phyloP scores from a whole-genome alignment of 148 eudicot genomes.

The Chenopodium berlandieri region DNA sequence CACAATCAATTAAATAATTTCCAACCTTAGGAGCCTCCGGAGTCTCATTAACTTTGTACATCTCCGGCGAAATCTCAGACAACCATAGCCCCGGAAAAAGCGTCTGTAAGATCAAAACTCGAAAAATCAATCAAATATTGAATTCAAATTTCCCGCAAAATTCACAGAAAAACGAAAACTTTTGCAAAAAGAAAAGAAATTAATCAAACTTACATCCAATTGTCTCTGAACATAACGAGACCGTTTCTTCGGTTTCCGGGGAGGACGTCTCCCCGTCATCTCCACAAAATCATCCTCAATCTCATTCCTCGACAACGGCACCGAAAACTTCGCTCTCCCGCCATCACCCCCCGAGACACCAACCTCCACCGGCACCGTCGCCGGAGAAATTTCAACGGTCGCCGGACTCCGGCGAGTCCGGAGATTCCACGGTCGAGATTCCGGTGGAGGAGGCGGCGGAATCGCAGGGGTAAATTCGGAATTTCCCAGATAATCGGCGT shows the following conservation, averaged over 20 bases:
- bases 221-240: slow-evolving; percentile 37
- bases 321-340: slow-evolving; percentile 37
- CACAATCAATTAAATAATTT: no score
- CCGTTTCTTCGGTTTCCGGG: slow-evolving; percentile 45
- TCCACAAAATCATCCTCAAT: slow-evolving; percentile 39
- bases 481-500: slow-evolving; percentile 23
- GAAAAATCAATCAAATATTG: neutral
- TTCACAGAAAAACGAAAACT: neutral
- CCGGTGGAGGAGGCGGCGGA: slow-evolving; percentile 22
- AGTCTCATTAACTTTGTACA: slow-evolving; percentile 43
- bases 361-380: slow-evolving; percentile 13
- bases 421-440: slow-evolving; percentile 61
- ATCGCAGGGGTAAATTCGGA: slow-evolving; percentile 25
- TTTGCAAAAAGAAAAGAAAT: neutral
- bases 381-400: slow-evolving; percentile 6
- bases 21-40: slow-evolving; percentile 34
- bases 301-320: slow-evolving; percentile 33
- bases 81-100: slow-evolving; percentile 45
- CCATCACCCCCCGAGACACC: slow-evolving; percentile 17
- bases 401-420: slow-evolving; percentile 43
- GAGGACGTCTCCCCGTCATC: slow-evolving; percentile 39
- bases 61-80: slow-evolving; percentile 47
- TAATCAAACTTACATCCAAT: slow-evolving; percentile 30
- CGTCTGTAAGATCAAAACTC: slow-evolving; percentile 27
- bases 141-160: neutral